phyloP scores from a whole-genome alignment of 495 filamentous ascomycete species.

The Penicillium goetzii region DNA sequence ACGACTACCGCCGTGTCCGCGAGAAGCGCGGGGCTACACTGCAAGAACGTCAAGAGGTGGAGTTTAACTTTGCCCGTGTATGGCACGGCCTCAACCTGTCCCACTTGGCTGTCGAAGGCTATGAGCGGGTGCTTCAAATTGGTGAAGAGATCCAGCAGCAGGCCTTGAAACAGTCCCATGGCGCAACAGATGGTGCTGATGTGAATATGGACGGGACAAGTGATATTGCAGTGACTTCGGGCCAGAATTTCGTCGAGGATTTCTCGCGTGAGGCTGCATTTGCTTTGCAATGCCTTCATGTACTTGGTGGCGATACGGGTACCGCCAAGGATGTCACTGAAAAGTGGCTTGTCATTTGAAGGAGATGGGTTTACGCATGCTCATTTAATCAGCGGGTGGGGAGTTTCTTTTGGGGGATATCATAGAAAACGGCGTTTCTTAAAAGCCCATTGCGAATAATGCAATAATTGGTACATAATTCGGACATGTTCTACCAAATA shows the following conservation, averaged over 20 bases:
- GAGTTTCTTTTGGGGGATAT: neutral
- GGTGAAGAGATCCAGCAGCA: slow-evolving; percentile 45
- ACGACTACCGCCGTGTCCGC: slow-evolving; percentile 69
- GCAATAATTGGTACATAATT: neutral
- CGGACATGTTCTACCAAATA: neutral
- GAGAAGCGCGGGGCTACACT: slow-evolving; percentile 40
- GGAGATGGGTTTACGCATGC: neutral
- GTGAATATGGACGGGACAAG: slow-evolving; percentile 36
- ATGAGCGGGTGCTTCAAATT: slow-evolving; percentile 60
- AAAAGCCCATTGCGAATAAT: neutral
- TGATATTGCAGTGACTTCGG: neutral
- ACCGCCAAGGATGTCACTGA: slow-evolving; percentile 61
- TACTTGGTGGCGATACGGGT: slow-evolving; percentile 61
- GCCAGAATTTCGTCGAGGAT: slow-evolving; percentile 54
- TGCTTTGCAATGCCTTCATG: slow-evolving; percentile 70
- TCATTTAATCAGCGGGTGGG: neutral
- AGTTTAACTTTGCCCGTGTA: slow-evolving; percentile 83
- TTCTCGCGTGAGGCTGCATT: slow-evolving; percentile 76
- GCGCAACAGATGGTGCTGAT: slow-evolving; percentile 20
- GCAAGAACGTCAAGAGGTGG: slow-evolving; percentile 75
- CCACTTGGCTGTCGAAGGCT: slow-evolving; percentile 77
- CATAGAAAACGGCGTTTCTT: slow-evolving; percentile 2
- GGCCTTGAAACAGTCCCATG: slow-evolving; percentile 13
- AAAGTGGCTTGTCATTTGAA: slow-evolving; percentile 59
- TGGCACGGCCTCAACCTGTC: slow-evolving; percentile 80